Evolutionary conservation across 2,329 filamentous ascomycete species (phyloP).

Genomic region (Sporothrix mexicana): DNA sequence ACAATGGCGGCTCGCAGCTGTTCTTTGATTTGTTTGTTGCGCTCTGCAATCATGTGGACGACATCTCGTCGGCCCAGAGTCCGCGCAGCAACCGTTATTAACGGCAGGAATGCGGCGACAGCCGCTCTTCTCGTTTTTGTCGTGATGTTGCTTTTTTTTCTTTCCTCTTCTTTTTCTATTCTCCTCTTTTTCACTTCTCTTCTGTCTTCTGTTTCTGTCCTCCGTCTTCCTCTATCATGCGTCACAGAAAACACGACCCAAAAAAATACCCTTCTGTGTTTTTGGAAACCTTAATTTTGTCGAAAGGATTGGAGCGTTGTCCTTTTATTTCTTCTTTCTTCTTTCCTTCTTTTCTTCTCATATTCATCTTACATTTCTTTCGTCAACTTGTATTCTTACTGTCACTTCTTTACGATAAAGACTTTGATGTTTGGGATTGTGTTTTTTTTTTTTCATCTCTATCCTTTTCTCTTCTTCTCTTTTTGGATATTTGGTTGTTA

Average conservation of each 20-base stretch:
- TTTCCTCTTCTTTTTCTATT: not conserved
- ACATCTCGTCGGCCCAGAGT: constrained; percentile 61
- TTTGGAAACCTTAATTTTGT: constrained; percentile 18
- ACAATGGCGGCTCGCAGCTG: constrained; percentile 76
- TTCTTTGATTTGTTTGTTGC: constrained; percentile 96
- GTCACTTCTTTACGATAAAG: constrained; percentile 19
- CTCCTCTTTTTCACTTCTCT: not conserved
- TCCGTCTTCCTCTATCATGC: not conserved
- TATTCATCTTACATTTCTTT: not conserved
- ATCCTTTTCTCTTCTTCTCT: not conserved
- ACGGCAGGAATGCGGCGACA: not conserved
- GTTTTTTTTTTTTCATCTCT: not conserved
- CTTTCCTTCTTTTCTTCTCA: not conserved
- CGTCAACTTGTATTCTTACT: not conserved
- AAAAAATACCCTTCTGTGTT: constrained; percentile 31
- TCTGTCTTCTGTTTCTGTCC: not conserved
- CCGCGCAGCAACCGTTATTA: constrained; percentile 48
- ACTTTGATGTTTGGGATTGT: not conserved
- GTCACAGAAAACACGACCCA: constrained; percentile 12
- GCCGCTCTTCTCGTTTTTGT: not conserved
- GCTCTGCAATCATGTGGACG: constrained; percentile 87
- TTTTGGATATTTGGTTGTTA: not conserved
- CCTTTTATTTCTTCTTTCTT: not conserved
- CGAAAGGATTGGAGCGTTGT: not conserved
- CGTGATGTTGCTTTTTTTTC: not conserved